Evolutionary conservation across 2,329 filamentous ascomycete species (phyloP), one percentile per base, ranked within the genome.

Genomic region (Colletotrichum chrysophilum): DNA sequence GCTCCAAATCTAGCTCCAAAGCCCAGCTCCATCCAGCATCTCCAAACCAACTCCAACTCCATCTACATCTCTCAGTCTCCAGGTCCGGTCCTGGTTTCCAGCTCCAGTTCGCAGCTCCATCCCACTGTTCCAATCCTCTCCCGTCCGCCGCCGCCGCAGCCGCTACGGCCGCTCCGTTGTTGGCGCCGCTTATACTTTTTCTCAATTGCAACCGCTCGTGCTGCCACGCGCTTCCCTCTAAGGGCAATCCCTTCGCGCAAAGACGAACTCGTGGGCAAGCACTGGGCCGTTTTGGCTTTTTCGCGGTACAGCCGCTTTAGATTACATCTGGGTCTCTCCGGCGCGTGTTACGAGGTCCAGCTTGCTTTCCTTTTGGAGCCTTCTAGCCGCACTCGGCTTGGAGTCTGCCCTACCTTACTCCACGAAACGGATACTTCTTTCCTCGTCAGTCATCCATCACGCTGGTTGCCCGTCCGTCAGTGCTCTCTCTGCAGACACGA

Each of bases 251-350:
- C 28, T 65, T 65, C 26, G 38, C 43, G 56, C 43, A 48, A 68
- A 34, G 36, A 60, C 74, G 71, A 73, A 69, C 58, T 58, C 56
- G 34, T 68, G 64, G 65, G 69, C 74, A 75, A 56, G 58, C 64
- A 65, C 68, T 55, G 26, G 38, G 32, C 64, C 48, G 13, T 34
- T 68, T 65, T 68, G 70, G 56, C 70, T 68, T 67, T 58, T 60
- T 56, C 13, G 38, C 69, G 56, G 73, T 73, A 68, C 70, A 68
- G 72, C 56, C 64, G 71, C 70, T 65, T 43, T 75, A 75, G 64
- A 75, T 75, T 75, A 65, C 74, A 65, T 75, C 70, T 75, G 74
- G 74, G 74, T 73, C 74, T 71, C 55, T 68, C 74, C 60, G 38
- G 70, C 28, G 38, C 64, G 64, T 64, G 64, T 64, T 75, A 73